phyloP scores from a whole-genome alignment of 164 flowering plant species.

The Malania oleifera region DNA sequence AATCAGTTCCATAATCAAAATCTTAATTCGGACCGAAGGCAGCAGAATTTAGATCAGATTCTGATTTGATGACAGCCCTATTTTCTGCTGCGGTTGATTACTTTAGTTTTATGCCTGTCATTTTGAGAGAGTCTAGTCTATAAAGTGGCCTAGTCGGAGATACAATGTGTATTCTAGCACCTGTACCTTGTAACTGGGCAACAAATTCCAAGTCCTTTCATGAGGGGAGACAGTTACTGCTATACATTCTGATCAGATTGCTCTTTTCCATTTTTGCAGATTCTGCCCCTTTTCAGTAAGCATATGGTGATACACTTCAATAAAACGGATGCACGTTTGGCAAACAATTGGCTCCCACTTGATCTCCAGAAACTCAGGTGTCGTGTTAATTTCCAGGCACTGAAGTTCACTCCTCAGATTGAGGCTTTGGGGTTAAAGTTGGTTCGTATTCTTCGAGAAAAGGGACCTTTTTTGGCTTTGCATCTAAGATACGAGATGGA shows the following conservation, averaged over 20 bases:
- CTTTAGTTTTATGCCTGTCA: too few relatives aligned
- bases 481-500: conserved; percentile 96
- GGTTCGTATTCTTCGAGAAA: conserved; percentile 51
- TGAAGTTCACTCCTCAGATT: conserved; percentile 73
- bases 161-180: too few relatives aligned
- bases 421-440: conserved; percentile 74
- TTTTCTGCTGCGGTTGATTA: too few relatives aligned
- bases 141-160: too few relatives aligned
- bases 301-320: conserved; percentile 70
- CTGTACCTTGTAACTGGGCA: too few relatives aligned
- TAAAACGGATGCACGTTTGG: conserved; percentile 79
- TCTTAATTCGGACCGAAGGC: too few relatives aligned
- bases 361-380: conserved; percentile 83
- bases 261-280: conserved; percentile 33
- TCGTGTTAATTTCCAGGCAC: conserved; percentile 77
- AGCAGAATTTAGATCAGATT: too few relatives aligned
- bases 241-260: not conserved
- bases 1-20: too few relatives aligned
- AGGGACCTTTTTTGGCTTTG: conserved; percentile 73
- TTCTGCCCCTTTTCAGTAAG: conserved; percentile 67
- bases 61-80: too few relatives aligned
- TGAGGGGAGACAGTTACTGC: too few relatives aligned
- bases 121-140: too few relatives aligned
- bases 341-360: conserved; percentile 68
- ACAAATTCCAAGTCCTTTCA: too few relatives aligned